Conservation (phyloP, 2,329 filamentous ascomycete species). For the Botrytis sinoallii region DNA sequence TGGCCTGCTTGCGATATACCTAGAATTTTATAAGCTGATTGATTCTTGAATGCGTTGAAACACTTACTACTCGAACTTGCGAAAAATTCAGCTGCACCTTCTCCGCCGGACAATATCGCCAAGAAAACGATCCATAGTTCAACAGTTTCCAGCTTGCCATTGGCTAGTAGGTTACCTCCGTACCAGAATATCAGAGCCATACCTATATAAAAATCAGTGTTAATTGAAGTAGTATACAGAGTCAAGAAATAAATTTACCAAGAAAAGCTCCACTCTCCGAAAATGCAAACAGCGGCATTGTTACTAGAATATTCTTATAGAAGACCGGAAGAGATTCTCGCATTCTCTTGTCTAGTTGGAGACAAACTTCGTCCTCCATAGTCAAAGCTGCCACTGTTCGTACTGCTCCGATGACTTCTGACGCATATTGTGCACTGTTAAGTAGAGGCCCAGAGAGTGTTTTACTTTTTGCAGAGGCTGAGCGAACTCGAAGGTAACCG, state of each 20-base stretch:
- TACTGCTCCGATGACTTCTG: slow-evolving; percentile 45
- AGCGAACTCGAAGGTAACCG: slow-evolving; percentile 49
- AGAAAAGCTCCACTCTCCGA: slow-evolving; percentile 34
- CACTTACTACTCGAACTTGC: slow-evolving; percentile 57
- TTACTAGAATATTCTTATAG: slow-evolving; percentile 23
- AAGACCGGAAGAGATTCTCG: slow-evolving; percentile 29
- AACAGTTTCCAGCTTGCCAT: slow-evolving; percentile 67
- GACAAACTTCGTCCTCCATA: slow-evolving; percentile 40
- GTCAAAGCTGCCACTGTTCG: slow-evolving; percentile 45
- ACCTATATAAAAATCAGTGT: slow-evolving; percentile 39
- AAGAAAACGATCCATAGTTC: slow-evolving; percentile 89
- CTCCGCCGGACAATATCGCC: slow-evolving; percentile 80
- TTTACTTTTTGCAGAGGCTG: slow-evolving; percentile 49
- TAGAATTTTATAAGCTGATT: neutral
- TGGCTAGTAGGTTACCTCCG: slow-evolving; percentile 71
- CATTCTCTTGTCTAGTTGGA: slow-evolving; percentile 38
- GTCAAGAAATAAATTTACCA: slow-evolving; percentile 59
- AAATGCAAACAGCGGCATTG: slow-evolving; percentile 34
- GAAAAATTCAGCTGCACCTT: slow-evolving; percentile 83
- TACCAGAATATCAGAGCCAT: slow-evolving; percentile 89
- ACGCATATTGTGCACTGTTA: slow-evolving; percentile 44
- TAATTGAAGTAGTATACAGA: neutral
- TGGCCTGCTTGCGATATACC: neutral
- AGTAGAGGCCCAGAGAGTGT: slow-evolving; percentile 46
- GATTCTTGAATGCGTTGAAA: slow-evolving; percentile 54